Percentiles rank a stretch among this genome's conserved stretches.
Conservation (phyloP, 495 filamentous ascomycete genomes). For the Penicillium atrosanguineum region DNA sequence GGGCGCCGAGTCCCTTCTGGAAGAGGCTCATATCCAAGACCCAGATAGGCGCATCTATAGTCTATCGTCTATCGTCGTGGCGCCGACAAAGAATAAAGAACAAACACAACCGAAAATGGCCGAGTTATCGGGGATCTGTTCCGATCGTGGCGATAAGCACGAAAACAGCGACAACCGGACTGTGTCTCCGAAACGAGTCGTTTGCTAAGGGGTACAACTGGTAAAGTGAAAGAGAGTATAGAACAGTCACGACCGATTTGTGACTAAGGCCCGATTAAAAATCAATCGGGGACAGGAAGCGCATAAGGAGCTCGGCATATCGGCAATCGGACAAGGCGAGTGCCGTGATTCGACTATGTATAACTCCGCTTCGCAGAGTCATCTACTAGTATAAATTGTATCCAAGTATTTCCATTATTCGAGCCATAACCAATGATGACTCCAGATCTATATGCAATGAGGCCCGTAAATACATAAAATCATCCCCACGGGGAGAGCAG, state of each 20-base stretch:
- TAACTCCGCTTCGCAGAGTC: not conserved
- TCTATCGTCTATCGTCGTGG: not conserved
- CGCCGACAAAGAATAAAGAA: not conserved
- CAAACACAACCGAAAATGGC: not conserved
- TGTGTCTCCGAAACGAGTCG: not conserved
- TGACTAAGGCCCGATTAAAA: not conserved
- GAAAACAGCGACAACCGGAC: slow-evolving; percentile 13
- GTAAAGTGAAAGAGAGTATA: not conserved
- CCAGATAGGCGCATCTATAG: slow-evolving; percentile 6
- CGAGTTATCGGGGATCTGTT: not conserved
- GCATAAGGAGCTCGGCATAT: not conserved
- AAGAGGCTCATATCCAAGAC: slow-evolving; percentile 19
- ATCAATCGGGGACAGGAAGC: not conserved
- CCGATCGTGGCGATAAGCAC: slow-evolving; percentile 21
- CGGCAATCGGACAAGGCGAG: slow-evolving; percentile 6
- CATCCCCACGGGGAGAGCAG: slow-evolving; percentile 10
- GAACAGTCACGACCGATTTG: not conserved
- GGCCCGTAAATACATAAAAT: slow-evolving; percentile 14
- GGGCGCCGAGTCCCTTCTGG: slow-evolving; percentile 16
- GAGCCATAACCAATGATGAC: slow-evolving; percentile 8
- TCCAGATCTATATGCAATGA: slow-evolving; percentile 18
- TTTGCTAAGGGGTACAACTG: not conserved
- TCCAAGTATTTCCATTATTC: not conserved
- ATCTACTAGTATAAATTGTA: not conserved
- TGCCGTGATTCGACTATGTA: slow-evolving; percentile 7